phyloP scores from a whole-genome alignment of 148 eudicot genomes.

The Silene latifolia region DNA sequence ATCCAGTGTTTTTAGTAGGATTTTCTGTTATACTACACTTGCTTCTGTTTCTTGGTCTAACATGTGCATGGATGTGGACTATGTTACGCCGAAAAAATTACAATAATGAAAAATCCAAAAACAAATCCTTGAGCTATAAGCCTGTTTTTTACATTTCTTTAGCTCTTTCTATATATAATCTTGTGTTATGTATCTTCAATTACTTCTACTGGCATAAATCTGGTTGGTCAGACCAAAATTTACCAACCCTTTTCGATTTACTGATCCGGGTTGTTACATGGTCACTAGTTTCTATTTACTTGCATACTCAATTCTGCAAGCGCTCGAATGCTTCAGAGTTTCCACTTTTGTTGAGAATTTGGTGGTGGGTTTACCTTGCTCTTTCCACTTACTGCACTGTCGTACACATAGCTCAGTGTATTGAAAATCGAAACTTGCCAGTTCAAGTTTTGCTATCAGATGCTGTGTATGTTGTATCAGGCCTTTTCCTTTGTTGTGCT shows the following conservation, averaged over 20 bases:
- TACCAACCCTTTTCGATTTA: constrained; percentile 38
- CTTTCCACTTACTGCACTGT: constrained; percentile 52
- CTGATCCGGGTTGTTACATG: constrained; percentile 36
- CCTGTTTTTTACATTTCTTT: constrained; percentile 33
- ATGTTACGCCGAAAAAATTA: constrained; percentile 7
- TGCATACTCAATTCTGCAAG: constrained; percentile 32
- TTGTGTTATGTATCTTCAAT: constrained; percentile 34
- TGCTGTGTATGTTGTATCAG: constrained; percentile 29
- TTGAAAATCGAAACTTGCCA: constrained; percentile 1
- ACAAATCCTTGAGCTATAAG: constrained; percentile 26
- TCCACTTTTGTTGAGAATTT: constrained; percentile 49
- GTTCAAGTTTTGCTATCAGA: constrained; percentile 28
- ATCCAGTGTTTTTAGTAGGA: constrained; percentile 23
- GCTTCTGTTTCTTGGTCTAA: constrained; percentile 29
- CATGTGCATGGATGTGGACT: constrained; percentile 37
- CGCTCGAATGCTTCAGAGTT: constrained; percentile 28
- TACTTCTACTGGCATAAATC: constrained; percentile 45
- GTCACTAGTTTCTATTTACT: constrained; percentile 40
- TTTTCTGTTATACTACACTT: constrained; percentile 34
- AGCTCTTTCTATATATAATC: constrained; percentile 33
- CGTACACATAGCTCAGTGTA: constrained; percentile 27
- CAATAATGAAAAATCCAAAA: constrained; percentile 22
- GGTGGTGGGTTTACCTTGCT: constrained; percentile 61
- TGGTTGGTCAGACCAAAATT: constrained; percentile 47
- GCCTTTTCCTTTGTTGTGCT: constrained; percentile 24